Evolutionary conservation across 31 red algal genomes (phyloP), one percentile per base, ranked within the genome.

Genomic region (Endocladia muricata): DNA sequence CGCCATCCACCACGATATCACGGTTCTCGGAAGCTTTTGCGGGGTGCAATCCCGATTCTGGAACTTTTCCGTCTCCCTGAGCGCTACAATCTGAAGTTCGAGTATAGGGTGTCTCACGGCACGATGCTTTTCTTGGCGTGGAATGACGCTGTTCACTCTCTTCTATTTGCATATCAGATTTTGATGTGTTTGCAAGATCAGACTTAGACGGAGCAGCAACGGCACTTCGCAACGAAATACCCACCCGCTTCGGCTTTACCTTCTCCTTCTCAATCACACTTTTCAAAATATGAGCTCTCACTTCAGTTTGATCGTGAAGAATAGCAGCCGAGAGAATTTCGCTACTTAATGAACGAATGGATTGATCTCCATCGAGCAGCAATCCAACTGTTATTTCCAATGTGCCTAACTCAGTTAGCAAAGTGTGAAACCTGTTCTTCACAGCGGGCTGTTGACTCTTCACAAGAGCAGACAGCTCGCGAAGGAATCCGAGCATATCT

Each of bases 401-500:
- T 22, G 77, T 19, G 13, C 82, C 82, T 49, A 86, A 66, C 44
- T 86, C 82, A 29, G 40, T 49, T 4, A 76, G 82, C 36, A 86
- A 13, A 15, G 71, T 35, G 32, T 86, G 59, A 35, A 86, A 86
- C 17, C 82, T 40, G 41, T 55, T 43, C 23, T 47, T 48, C 31
- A 86, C 42, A 39, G 29, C 41, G 11, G 42, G 22, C 21, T 86
- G 71, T 51, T 86, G 82, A 25, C 68, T 47, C 26, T 75, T 74
- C 25, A 63, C 82, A 28, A 86, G 33, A 13, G 37, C 30, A 43
- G 72, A 86, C 25, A 76, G 58, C 39, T 86, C 82, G 30, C 70
- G 70, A 13, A 86, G 28, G 39, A 86, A 86, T 67, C 82, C 71
- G 41, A 86, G 62, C 60, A 75, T 76, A 51, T 63, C 71, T 33